Base-by-base conservation (phyloP, 2,329 filamentous ascomycete genomes). In the Trichoderma breve region DNA sequence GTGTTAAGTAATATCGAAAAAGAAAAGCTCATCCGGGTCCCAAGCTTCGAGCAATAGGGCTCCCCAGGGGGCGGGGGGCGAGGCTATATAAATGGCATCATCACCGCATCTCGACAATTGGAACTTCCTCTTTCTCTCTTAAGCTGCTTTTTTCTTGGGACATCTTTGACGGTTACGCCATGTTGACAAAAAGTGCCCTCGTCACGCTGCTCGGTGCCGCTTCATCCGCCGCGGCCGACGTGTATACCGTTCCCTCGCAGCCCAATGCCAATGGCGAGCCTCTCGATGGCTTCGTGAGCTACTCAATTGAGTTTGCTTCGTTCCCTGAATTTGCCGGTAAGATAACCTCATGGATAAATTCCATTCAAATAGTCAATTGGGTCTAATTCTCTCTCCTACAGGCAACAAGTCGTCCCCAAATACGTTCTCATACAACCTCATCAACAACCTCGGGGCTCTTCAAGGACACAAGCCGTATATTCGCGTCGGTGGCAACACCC, bases 401-500 rank as follows among this genome's bases (percentile, higher is more conserved):
- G 85, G 88, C 14, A 90, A 89, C 75, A 78, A 79, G 7, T 86
- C 86, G 0, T 75, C 77, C 9, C 89, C 89, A 2, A 91, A 91
- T 76, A 82, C 77, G 0, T 91, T 89, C 78, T 90, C 88, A 0
- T 83, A 90, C 72, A 89, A 88, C 63, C 82, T 91, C 7, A 79
- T 91, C 30, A 83, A 86, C 36, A 91, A 90, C 71, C 75, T 91
- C 24, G 86, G 82, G 1, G 77, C 83, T n/a, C 76, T 90, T 4
- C 83, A 82, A 15, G 88, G 88, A 9, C 83, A 82, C 7, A 89
- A 89, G 73, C 89, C 89, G 2, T 84, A 88, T 74, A 86, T 91
- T 70, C 83, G 89, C 18, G 88, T 91, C 2, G 89, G 90, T 4
- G 90, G 89, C n/a, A 91, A 91, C 75, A 91, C 89, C 0, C 89